Base-by-base conservation (phyloP, 192 early-diverging fungal genomes). In the Coemansia sp. region DNA sequence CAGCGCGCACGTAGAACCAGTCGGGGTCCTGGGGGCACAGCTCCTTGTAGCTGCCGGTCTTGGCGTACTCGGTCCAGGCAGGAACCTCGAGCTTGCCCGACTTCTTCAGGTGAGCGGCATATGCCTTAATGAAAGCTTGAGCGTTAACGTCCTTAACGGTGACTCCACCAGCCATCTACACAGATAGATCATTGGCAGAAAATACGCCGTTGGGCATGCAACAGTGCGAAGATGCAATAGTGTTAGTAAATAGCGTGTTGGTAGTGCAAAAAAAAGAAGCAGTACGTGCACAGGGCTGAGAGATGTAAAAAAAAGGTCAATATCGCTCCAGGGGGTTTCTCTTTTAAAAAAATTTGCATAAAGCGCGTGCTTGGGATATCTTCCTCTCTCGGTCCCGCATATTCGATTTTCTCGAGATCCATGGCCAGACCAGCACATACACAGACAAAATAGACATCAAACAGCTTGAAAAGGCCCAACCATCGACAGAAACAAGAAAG, bases 1-100 rank as follows among this genome's bases (percentile, higher is more conserved):
- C 93, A 68, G 95, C 94, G 68, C 95, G 94, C 62, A 96, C 81
- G 86, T 95, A 99, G 91, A 89, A 99, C 95, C 95, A 99, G 87
- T 99, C 97, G 54, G 92, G 89, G 77, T 99, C 95, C 83, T 95
- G 93, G 35, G 97, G 97, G 67, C 90, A 90, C 62, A 96, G 87
- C 85, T 99, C 97, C 90, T 96, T 98, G 89, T 84, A 88, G 61
- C 92, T 86, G 59, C 88, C 93, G 66, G 97, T 98, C 89, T 99
- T 99, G 86, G 95, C 95, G 69, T 96, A 76, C 83, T 99, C 97
- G 72, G 93, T 91, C 95, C 95, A 99, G 83, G 92, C 93, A 76
- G 97, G 97, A 68, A 99, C 91, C 75, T 94, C 90, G 76, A 99
- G 90, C 88, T 95, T 95, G 75, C 97, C 97, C 62, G 93, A 90